Evolutionary conservation across 345 rosid species (phyloP), one percentile per base, ranked within the genome.

Genomic region (Acer negundo): DNA sequence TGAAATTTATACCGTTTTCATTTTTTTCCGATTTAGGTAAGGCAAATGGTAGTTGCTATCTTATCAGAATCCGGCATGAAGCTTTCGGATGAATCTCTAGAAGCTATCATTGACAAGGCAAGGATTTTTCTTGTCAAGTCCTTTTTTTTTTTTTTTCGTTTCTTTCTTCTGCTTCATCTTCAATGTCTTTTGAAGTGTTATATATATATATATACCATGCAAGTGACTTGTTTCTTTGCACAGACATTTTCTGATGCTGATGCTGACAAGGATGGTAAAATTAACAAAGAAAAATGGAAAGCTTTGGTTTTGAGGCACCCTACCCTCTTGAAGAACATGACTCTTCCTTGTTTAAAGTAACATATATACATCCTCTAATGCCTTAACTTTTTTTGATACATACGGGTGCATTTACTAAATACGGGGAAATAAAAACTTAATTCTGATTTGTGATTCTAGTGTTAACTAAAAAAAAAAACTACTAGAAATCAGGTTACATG

Each of bases 221-320:
- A 5, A 0, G 38, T 58, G 62, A 46, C 23, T 12, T 35, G 11
- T 7, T 13, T 49, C 17, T 31, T 67, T 4, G 40, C n/a, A 42
- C 69, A 90, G 94, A 90, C 92, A 2, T 89, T 88, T 75, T 85
- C 74, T 44, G 94, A 87, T 62, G 89, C 83, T 15, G 92, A 90
- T 80, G 77, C 75, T 3, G 86, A 88, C 63, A 69, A 79, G 24
- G 90, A 90, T 77, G 92, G 91, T n/a, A 88, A 82, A 78, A 88
- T 90, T 7, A 87, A 83, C 64, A 86, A 85, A 78, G 84, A 79
- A 75, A 90, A 90, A 61, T 90, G 94, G 89, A 79, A 75, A 64
- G 75, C 69, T 69, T 87, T 87, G 74, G 90, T 82, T 28, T n/a
- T 69, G 38, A 78, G 80, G 28, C 82, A 89, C 71, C 92, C 94